These are phyloP conservation scores for Cicer pinnatifidum DNA, from an alignment of 306 rosid species.

Conservation along the genomic window DNA sequence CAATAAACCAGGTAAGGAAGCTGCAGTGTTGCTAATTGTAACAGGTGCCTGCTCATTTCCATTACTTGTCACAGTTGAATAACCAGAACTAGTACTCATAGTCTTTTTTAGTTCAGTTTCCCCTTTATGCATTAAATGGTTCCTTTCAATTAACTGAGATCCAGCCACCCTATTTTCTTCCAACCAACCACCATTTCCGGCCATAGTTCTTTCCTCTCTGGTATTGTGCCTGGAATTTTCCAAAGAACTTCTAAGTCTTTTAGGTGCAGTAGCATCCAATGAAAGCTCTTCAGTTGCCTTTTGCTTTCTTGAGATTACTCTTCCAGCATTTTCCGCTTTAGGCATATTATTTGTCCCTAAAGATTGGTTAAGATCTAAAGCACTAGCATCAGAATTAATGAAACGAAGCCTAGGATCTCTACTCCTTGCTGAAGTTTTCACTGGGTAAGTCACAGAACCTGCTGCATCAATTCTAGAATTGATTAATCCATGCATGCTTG, in stretches of 20 bases:
- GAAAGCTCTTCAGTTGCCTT: slow-evolving; percentile 63
- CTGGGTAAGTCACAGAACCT: slow-evolving; percentile 49
- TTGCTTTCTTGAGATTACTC: slow-evolving; percentile 65
- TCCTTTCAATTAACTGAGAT: slow-evolving; percentile 59
- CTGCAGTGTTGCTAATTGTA: slow-evolving; percentile 39
- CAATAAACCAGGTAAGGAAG: slow-evolving; percentile 65
- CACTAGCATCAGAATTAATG: slow-evolving; percentile 62
- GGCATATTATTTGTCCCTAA: slow-evolving; percentile 53
- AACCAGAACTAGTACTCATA: slow-evolving; percentile 42
- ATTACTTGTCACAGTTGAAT: slow-evolving; percentile 45
- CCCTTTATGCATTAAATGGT: slow-evolving; percentile 50
- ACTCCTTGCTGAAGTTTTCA: slow-evolving; percentile 68
- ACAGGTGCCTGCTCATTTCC: slow-evolving; percentile 56
- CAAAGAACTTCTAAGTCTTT: slow-evolving; percentile 65
- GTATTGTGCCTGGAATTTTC: slow-evolving; percentile 49
- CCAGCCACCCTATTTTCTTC: slow-evolving; percentile 55
- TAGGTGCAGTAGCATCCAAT: slow-evolving; percentile 58
- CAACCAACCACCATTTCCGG: slow-evolving; percentile 78
- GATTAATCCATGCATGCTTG: slow-evolving; percentile 51
- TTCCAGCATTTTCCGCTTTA: slow-evolving; percentile 59
- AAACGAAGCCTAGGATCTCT: slow-evolving; percentile 95
- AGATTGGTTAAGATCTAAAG: slow-evolving; percentile 60
- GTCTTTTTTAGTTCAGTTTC: slow-evolving; percentile 54
- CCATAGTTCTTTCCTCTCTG: slow-evolving; percentile 49
- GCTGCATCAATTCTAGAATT: slow-evolving; percentile 51